A percentile compares a stretch with the other conserved stretches of the same genome.
These are phyloP conservation scores for Lachnellula cervina DNA, from an alignment of 2,329 filamentous ascomycete species.

Conservation along the genomic window DNA sequence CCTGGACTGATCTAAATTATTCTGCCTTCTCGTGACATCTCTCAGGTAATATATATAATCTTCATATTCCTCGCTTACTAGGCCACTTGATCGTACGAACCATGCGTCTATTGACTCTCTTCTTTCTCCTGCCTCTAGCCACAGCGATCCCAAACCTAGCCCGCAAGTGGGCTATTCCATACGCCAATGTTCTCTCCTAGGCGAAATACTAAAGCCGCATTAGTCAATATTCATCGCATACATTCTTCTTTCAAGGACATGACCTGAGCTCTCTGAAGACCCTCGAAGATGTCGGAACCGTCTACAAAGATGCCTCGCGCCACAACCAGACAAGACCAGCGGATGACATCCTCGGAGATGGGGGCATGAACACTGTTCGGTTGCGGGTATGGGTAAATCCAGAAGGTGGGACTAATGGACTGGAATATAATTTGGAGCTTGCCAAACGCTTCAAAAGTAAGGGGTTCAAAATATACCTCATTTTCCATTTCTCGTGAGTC, in stretches of 20 bases:
- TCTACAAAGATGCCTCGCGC: constrained; percentile 34
- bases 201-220: neutral
- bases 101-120: constrained; percentile 1
- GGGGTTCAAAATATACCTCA: constrained; percentile 53
- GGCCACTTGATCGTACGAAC: neutral
- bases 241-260: constrained; percentile 35
- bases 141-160: constrained; percentile 3
- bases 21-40: too few species aligned
- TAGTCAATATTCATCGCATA: neutral
- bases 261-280: constrained; percentile 36
- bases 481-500: constrained; percentile 51
- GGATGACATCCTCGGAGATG: constrained; percentile 56
- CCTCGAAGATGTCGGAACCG: constrained; percentile 32
- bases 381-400: constrained; percentile 70
- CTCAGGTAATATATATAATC: neutral
- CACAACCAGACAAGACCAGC: constrained; percentile 41
- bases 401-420: constrained; percentile 57
- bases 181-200: neutral
- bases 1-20: too few species aligned
- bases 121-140: constrained; percentile 4
- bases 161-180: neutral
- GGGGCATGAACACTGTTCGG: constrained; percentile 63
- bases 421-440: constrained; percentile 63
- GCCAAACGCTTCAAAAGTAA: constrained; percentile 58
- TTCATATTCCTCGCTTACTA: neutral